phyloP scores from a whole-genome alignment of 139 green algal species.

The Chlamydomonas incerta region DNA sequence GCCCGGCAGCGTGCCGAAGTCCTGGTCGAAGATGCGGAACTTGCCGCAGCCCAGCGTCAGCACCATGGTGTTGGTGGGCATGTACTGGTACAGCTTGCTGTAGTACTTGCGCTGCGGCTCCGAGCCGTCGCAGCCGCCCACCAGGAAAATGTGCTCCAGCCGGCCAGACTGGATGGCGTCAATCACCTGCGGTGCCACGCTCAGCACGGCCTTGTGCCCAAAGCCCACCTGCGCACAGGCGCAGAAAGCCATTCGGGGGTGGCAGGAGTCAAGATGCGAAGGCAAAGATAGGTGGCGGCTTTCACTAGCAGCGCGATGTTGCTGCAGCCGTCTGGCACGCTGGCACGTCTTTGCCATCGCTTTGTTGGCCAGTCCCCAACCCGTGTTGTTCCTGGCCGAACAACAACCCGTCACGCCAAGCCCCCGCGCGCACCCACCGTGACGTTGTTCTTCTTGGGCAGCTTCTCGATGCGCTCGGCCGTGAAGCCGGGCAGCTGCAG shows the following conservation, averaged over 20 bases:
- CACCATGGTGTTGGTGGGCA: conserved; percentile 62
- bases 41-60: conserved; percentile 82
- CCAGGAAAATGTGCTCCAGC: conserved; percentile 69
- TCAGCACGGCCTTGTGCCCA: conserved; percentile 65
- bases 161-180: conserved; percentile 63
- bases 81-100: conserved; percentile 39
- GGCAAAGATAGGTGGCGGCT: too few species aligned
- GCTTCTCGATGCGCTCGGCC: neutral
- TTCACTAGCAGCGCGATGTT: too few species aligned
- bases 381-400: too few species aligned
- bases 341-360: too few species aligned
- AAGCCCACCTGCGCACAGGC: conserved; percentile 56
- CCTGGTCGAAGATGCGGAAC: conserved; percentile 79
- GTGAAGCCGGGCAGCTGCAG: conserved; percentile 64
- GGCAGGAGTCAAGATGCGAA: too few species aligned
- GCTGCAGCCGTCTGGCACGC: too few species aligned
- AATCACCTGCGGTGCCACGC: conserved; percentile 60
- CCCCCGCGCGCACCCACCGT: conserved; percentile 24
- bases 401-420: too few species aligned
- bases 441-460: conserved; percentile 20
- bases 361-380: too few species aligned
- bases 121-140: conserved; percentile 69
- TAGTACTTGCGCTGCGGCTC: conserved; percentile 72
- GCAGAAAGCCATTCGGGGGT: too few species aligned
- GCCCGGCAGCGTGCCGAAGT: conserved; percentile 66